Evolutionary conservation across 805 yeast genomes (phyloP).

Genomic region (Wickerhamomyces silvicola): DNA sequence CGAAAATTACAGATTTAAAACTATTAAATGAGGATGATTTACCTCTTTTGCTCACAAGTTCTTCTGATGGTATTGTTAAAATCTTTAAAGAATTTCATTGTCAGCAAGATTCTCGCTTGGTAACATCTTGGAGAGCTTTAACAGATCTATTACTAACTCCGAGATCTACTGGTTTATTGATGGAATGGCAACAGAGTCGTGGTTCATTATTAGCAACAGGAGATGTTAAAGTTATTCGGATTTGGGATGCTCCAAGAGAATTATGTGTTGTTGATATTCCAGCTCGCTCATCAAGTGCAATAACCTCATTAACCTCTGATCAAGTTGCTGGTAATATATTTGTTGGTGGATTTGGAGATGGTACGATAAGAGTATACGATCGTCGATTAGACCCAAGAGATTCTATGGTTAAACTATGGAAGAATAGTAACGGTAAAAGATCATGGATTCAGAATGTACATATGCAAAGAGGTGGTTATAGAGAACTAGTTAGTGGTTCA

Average conservation of each 20-base stretch:
- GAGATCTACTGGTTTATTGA: conserved; percentile 72
- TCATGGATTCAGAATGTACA: conserved; percentile 69
- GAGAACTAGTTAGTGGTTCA: conserved; percentile 83
- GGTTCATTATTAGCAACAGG: conserved; percentile 91
- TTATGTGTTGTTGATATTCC: conserved; percentile 82
- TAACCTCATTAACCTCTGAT: conserved; percentile 86
- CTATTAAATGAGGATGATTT: conserved; percentile 88
- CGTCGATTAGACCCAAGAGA: conserved; percentile 79
- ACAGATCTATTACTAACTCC: conserved; percentile 79
- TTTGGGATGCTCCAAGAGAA: conserved; percentile 98
- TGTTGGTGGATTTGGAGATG: conserved; percentile 87
- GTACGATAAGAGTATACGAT: conserved; percentile 87
- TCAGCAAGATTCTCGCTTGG: conserved; percentile 46
- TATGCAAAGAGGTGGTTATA: conserved; percentile 93
- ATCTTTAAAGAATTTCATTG: conserved; percentile 74
- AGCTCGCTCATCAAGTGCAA: conserved; percentile 82
- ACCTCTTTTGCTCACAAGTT: conserved; percentile 79
- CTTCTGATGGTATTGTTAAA: conserved; percentile 91
- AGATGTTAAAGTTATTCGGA: conserved; percentile 82
- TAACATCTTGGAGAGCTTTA: conserved; percentile 89
- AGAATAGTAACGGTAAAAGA: conserved; percentile 37
- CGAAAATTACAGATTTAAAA: conserved; percentile 80
- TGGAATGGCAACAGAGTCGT: conserved; percentile 96
- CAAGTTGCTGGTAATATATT: conserved; percentile 90
- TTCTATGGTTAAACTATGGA: conserved; percentile 82